Base-by-base conservation (phyloP, 345 rosid genomes). In the Durio zibethinus region DNA sequence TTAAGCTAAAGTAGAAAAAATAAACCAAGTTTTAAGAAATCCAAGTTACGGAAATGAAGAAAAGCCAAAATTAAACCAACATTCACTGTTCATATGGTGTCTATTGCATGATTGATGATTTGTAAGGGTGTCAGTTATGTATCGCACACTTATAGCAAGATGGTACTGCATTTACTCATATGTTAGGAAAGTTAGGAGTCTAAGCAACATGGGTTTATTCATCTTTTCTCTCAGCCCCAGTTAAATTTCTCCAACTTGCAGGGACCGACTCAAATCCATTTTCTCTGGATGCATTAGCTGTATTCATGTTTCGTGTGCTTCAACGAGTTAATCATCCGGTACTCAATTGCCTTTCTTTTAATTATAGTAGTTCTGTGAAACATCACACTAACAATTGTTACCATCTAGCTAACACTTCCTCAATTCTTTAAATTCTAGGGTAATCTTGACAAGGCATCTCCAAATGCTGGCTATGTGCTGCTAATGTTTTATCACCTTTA, bases 401-500 rank as follows among this genome's bases (percentile, higher is more conserved):
- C 54, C 61, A 61, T 75, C 60, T 62, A 77, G 74, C 75, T 78
- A 75, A 83, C 35, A 10, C 61, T 68, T 21, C 42, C 66, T 62
- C 61, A 47, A 72, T 80, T 70, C 75, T 83, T 59, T 83, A 50
- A 59, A 75, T 80, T 77, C 11, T 80, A 93, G 99, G 99, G 99
- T n/a, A 93, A 93, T 87, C 94, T 96, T 73, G 99, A 96, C 85
- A 93, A 90, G 81, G 83, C 83, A 53, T 90, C 97, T 81, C 83
- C 88, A 77, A 96, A 91, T 82, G 97, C 92, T 74, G 99, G 99
- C 54, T 91, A 89, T 85, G 99, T 96, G 81, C 90, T 96, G 77
- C 85, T 93, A 65, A 91, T 96, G 98, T 96, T 96, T 82, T 91
- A 93, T 85, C 93, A 93, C 83, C 97, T 96, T 75, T 93, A 93